Conservation (phyloP, 1,284 basidiomycete species). For the Fomitopsis betulina region DNA sequence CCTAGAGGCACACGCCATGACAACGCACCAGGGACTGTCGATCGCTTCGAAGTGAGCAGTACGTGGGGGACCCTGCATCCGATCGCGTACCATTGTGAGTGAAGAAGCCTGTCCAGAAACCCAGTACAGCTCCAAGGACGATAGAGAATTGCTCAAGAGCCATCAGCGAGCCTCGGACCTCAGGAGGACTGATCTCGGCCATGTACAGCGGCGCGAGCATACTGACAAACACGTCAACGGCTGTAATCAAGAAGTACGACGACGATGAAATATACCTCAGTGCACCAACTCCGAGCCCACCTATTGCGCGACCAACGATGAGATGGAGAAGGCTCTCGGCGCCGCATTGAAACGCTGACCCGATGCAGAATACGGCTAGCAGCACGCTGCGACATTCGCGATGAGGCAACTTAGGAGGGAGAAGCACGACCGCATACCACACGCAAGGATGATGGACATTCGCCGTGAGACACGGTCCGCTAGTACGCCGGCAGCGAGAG, state of each 20-base stretch:
- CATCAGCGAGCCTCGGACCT: conserved; percentile 76
- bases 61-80: background rate
- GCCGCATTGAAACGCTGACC: conserved; percentile 63
- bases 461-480: conserved; percentile 67
- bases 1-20: conserved; percentile 78
- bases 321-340: conserved; percentile 54
- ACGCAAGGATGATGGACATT: conserved; percentile 62
- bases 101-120: conserved; percentile 78
- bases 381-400: background rate
- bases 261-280: conserved; percentile 43
- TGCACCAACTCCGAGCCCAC: conserved; percentile 77
- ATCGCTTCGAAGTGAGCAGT: background rate
- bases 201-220: conserved; percentile 80
- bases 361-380: conserved; percentile 66
- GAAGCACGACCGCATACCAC: conserved; percentile 39
- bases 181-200: conserved; percentile 78
- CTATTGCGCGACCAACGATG: conserved; percentile 65
- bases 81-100: conserved; percentile 54
- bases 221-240: conserved; percentile 29
- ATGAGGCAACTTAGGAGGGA: background rate
- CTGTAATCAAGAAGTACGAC: background rate
- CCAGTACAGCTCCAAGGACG: conserved; percentile 71
- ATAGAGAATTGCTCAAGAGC: conserved; percentile 79
- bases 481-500: conserved; percentile 58
- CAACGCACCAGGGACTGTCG: conserved; percentile 46